Evolutionary conservation across 1,139 yeast genomes (phyloP).

Genomic region (Wickerhamiella infanticola): DNA sequence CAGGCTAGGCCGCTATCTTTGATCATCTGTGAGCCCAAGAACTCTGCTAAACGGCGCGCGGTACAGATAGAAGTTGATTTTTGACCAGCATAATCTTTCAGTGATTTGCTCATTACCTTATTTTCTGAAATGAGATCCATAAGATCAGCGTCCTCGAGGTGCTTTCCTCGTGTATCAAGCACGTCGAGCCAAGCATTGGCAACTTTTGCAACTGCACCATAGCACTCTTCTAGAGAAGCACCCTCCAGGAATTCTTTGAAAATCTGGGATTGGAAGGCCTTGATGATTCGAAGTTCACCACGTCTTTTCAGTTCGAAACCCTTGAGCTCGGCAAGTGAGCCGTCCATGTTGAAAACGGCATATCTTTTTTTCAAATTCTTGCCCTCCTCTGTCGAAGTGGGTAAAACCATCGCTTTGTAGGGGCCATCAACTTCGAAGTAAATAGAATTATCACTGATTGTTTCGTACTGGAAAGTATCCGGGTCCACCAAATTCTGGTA

Average conservation of each 20-base stretch:
- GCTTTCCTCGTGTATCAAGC: conserved; percentile 69
- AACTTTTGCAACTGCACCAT: conserved; percentile 75
- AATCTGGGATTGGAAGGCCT: conserved; percentile 88
- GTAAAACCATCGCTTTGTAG: conserved; percentile 90
- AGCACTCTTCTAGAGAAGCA: conserved; percentile 58
- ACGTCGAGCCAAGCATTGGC: conserved; percentile 97
- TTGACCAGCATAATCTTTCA: conserved; percentile 78
- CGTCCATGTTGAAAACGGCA: conserved; percentile 94
- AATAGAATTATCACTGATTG: conserved; percentile 80
- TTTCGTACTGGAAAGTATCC: conserved; percentile 53
- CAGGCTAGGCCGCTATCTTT: conserved; percentile 94
- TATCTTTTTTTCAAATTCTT: conserved; percentile 91
- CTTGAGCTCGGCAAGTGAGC: conserved; percentile 83
- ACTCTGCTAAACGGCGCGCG: conserved; percentile 83
- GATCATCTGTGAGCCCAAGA: conserved; percentile 94
- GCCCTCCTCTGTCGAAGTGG: conserved; percentile 95
- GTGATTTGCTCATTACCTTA: conserved; percentile 84
- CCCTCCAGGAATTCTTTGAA: conserved; percentile 88
- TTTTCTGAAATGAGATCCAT: conserved; percentile 93
- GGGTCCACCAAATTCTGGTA: conserved; percentile 69
- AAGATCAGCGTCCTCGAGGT: conserved; percentile 86
- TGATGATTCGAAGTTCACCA: conserved; percentile 87
- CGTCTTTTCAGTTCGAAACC: conserved; percentile 95
- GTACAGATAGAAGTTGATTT: conserved; percentile 94
- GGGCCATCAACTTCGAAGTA: conserved; percentile 99